Conservation (phyloP, 2,329 filamentous ascomycete genomes). For the Ophiosphaerella korrae region DNA sequence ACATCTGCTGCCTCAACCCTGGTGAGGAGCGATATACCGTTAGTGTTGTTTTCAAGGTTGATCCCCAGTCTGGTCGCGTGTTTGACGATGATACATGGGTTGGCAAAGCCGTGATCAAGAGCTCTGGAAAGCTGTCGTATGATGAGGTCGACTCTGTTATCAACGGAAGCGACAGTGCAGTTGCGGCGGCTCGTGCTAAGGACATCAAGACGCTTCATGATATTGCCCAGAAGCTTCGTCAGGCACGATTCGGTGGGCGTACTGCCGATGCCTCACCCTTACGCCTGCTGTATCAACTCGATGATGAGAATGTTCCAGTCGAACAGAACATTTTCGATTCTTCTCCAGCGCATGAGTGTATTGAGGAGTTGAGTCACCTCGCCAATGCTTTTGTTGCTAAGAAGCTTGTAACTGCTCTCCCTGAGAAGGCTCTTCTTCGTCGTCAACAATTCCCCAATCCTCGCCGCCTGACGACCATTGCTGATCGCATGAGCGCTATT, state of each 20-base stretch:
- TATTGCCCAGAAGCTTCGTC: conserved; percentile 87
- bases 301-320: conserved; percentile 97
- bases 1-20: conserved; percentile 85
- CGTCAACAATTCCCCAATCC: conserved; percentile 84
- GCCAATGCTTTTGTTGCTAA: conserved; percentile 88
- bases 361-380: conserved; percentile 94
- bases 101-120: conserved; percentile 92
- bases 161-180: conserved; percentile 67
- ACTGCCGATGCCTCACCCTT: conserved; percentile 81
- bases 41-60: conserved; percentile 90
- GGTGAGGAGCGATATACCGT: conserved; percentile 89
- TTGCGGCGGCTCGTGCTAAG: conserved; percentile 70
- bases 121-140: conserved; percentile 81
- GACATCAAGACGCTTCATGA: conserved; percentile 80
- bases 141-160: conserved; percentile 85
- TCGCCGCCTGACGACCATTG: conserved; percentile 86
- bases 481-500: conserved; percentile 88
- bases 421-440: conserved; percentile 90
- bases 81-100: conserved; percentile 90
- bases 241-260: conserved; percentile 81
- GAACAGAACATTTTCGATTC: conserved; percentile 96
- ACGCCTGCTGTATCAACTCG: conserved; percentile 87
- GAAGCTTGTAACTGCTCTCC: conserved; percentile 76
- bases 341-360: conserved; percentile 84
- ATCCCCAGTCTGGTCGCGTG: conserved; percentile 76